These are phyloP conservation scores for Chionographis japonica DNA, from an alignment of 106 monocot species.

Conservation along the genomic window DNA sequence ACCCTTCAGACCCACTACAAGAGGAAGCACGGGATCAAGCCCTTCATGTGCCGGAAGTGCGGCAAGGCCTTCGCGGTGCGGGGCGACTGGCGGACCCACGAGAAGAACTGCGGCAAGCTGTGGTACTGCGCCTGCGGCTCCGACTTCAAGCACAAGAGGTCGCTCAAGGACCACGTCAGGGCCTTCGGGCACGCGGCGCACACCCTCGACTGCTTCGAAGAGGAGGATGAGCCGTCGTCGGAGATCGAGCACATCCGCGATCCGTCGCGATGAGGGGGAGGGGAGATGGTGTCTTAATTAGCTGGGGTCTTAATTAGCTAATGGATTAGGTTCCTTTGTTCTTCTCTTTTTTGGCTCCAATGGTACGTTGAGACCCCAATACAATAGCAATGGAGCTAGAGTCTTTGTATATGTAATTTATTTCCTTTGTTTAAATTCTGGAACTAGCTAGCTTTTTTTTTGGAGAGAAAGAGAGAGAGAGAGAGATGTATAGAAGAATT, in stretches of 20 bases:
- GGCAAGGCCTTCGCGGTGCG: constrained; percentile 48
- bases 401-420: too few relatives aligned
- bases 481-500: too few relatives aligned
- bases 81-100: constrained; percentile 54
- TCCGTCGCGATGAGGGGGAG: background rate
- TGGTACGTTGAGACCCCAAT: too few relatives aligned
- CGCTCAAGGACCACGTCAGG: constrained; percentile 45
- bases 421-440: too few relatives aligned
- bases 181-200: constrained; percentile 39
- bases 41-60: constrained; percentile 46
- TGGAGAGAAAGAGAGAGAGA: too few relatives aligned
- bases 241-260: constrained; percentile 46
- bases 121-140: constrained; percentile 53
- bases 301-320: too few relatives aligned
- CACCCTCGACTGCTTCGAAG: constrained; percentile 42
- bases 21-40: constrained; percentile 52
- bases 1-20: constrained; percentile 56
- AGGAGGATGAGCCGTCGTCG: constrained; percentile 44
- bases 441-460: too few relatives aligned
- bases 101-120: constrained; percentile 56
- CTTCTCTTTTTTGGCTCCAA: too few relatives aligned
- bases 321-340: too few relatives aligned
- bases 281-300: too few relatives aligned
- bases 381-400: too few relatives aligned
- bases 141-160: constrained; percentile 56